A percentile compares a stretch with the other conserved stretches of the same genome.
Evolutionary conservation across 2,329 filamentous ascomycete species (phyloP).

Genomic region (Aspergillus clavatus): DNA sequence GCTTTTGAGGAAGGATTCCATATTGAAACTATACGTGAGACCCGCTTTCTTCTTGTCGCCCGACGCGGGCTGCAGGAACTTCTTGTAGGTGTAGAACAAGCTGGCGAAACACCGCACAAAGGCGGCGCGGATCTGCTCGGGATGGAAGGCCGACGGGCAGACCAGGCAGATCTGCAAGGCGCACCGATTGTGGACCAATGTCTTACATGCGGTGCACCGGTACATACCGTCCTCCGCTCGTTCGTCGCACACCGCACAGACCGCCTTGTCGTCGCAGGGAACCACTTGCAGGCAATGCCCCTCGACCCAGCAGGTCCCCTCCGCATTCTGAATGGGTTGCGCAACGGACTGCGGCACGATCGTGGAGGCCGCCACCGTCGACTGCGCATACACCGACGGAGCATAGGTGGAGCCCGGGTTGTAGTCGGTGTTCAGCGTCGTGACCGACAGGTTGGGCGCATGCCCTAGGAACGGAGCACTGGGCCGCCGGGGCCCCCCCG

Average conservation of each 20-base stretch:
- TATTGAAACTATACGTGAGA: constrained; percentile 60
- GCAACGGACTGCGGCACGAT: constrained; percentile 43
- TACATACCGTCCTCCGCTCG: constrained; percentile 57
- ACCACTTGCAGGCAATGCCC: constrained; percentile 47
- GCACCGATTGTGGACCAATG: constrained; percentile 56
- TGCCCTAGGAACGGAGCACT: constrained; percentile 69
- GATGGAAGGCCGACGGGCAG: constrained; percentile 62
- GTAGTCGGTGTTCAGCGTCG: constrained; percentile 39
- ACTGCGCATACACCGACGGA: constrained; percentile 48
- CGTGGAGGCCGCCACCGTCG: constrained; percentile 47
- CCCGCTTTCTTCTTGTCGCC: constrained; percentile 60
- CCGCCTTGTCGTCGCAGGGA: constrained; percentile 39
- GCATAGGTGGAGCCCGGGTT: constrained; percentile 42
- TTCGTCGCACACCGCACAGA: constrained; percentile 48
- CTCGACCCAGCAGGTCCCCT: constrained; percentile 44
- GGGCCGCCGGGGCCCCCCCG: constrained; percentile 50
- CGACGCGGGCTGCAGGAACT: constrained; percentile 55
- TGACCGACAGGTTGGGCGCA: constrained; percentile 45
- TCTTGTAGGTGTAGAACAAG: constrained; percentile 64
- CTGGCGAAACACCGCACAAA: constrained; percentile 67
- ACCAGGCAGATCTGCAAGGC: constrained; percentile 57
- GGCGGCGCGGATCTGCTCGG: constrained; percentile 62
- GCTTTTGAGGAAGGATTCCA: constrained; percentile 61
- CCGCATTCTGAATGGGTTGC: constrained; percentile 38
- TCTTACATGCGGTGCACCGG: constrained; percentile 45